phyloP scores from a whole-genome alignment of 2,329 filamentous ascomycete species.

The Phyllosticta ampelicida region DNA sequence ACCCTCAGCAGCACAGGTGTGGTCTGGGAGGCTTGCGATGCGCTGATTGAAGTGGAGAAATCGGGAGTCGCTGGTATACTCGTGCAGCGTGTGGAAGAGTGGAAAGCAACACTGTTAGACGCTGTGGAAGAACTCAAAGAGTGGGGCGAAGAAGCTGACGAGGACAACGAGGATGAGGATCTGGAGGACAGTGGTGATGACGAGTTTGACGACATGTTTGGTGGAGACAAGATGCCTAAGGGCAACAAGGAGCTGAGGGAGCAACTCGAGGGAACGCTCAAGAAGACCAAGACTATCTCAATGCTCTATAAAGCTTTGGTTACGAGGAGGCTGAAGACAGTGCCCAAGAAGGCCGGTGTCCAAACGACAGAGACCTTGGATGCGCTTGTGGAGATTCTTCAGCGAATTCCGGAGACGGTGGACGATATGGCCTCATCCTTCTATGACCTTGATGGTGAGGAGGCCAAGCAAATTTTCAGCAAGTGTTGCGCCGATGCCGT shows the following conservation, averaged over 20 bases:
- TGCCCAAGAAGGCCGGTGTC: slow-evolving; percentile 9
- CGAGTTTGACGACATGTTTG: slow-evolving; percentile 59
- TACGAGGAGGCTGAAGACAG: slow-evolving; percentile 54
- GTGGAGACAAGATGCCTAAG: slow-evolving; percentile 33
- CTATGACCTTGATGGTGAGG: slow-evolving; percentile 53
- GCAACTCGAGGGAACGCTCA: slow-evolving; percentile 53
- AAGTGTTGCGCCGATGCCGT: slow-evolving; percentile 51
- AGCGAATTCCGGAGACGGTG: slow-evolving; percentile 53
- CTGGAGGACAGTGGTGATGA: slow-evolving; percentile 30
- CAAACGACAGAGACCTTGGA: slow-evolving; percentile 34
- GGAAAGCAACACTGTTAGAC: slow-evolving; percentile 66
- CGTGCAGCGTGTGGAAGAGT: slow-evolving; percentile 60
- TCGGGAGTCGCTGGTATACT: slow-evolving; percentile 61
- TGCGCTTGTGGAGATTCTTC: slow-evolving; percentile 45
- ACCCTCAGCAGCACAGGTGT: slow-evolving; percentile 58
- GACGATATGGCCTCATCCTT: slow-evolving; percentile 62
- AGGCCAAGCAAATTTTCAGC: slow-evolving; percentile 49
- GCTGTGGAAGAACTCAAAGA: slow-evolving; percentile 77
- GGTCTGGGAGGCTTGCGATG: slow-evolving; percentile 76
- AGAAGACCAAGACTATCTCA: slow-evolving; percentile 54
- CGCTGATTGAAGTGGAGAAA: slow-evolving; percentile 51
- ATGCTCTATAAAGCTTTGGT: slow-evolving; percentile 59
- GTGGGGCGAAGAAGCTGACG: slow-evolving; percentile 65
- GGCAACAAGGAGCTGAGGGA: slow-evolving; percentile 55
- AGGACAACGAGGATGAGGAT: slow-evolving; percentile 40